Evolutionary conservation across 257 asterid species (phyloP).

Genomic region (Plantago elongata): DNA sequence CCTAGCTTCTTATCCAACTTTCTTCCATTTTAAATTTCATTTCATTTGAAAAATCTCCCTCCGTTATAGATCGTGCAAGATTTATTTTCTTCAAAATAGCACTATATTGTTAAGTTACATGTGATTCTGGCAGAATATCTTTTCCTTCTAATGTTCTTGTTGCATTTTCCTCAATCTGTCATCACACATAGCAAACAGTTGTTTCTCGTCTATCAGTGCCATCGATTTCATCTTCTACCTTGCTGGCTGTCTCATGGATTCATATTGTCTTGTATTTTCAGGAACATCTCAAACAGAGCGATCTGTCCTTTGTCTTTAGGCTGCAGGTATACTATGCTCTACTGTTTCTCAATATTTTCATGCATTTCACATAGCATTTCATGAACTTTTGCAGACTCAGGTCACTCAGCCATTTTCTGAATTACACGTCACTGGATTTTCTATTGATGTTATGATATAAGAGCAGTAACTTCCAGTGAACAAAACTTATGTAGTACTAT

Average conservation of each 20-base stretch:
- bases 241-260: constrained; percentile 15
- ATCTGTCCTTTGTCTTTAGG: constrained; percentile 92
- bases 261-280: constrained; percentile 36
- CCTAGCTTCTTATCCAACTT: no score
- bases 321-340: constrained; percentile 64
- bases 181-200: background rate
- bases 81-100: no score
- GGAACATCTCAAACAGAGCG: constrained; percentile 98
- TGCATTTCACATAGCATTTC: background rate
- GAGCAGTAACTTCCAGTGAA: constrained; percentile 6
- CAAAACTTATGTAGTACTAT: no score
- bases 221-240: constrained; percentile 7
- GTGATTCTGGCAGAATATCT: background rate
- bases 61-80: no score
- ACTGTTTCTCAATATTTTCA: constrained; percentile 13
- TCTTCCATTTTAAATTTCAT: no score
- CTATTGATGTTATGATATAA: constrained; percentile 3
- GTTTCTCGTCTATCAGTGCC: background rate
- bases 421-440: background rate
- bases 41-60: no score
- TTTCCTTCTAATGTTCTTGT: constrained; percentile 1
- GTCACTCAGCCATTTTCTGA: background rate
- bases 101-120: background rate
- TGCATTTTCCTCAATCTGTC: background rate
- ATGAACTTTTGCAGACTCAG: background rate